These are phyloP conservation scores for Candida nanaspora DNA, from an alignment of 805 yeast species.

Conservation along the genomic window DNA sequence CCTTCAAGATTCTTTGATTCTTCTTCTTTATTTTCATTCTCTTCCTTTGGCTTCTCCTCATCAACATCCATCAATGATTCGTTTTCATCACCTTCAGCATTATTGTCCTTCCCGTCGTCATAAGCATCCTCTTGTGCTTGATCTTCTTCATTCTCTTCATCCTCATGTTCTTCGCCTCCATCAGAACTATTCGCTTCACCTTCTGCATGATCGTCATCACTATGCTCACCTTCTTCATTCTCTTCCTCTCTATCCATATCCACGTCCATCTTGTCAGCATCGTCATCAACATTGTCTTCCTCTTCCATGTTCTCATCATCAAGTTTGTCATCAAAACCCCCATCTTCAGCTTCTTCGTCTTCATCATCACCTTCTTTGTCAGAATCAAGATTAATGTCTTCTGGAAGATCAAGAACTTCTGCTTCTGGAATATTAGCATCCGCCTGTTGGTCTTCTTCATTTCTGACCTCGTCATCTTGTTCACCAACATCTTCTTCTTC, in stretches of 20 bases:
- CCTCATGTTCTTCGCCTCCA: conserved; percentile 8
- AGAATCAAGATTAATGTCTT: conserved; percentile 84
- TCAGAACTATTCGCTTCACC: conserved; percentile 18
- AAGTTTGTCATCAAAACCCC: conserved; percentile 18
- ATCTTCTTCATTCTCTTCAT: conserved; percentile 20
- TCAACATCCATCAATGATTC: conserved; percentile 24
- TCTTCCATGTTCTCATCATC: conserved; percentile 18
- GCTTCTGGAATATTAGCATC: conserved; percentile 74
- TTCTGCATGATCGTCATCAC: conserved; percentile 18
- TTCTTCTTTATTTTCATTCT: conserved; percentile 3
- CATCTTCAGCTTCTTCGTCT: conserved; percentile 24
- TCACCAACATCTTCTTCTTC: conserved; percentile 71
- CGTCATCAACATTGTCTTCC: conserved; percentile 15
- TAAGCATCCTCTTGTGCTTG: conserved; percentile 24
- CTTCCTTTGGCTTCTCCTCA: conserved; percentile 14
- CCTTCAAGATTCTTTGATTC: conserved; percentile 1
- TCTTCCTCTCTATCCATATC: conserved; percentile 15
- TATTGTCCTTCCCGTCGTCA: conserved; percentile 17
- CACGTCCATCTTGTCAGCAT: conserved; percentile 11
- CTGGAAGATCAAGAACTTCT: conserved; percentile 86
- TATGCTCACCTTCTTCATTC: conserved; percentile 14
- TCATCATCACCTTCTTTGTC: conserved; percentile 52
- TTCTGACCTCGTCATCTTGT: conserved; percentile 70
- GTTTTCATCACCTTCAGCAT: conserved; percentile 19
- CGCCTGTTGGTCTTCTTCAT: conserved; percentile 61